These are phyloP conservation scores for Aspergillus latus DNA, from an alignment of 2,329 filamentous ascomycete genomes.

Conservation along the genomic window DNA sequence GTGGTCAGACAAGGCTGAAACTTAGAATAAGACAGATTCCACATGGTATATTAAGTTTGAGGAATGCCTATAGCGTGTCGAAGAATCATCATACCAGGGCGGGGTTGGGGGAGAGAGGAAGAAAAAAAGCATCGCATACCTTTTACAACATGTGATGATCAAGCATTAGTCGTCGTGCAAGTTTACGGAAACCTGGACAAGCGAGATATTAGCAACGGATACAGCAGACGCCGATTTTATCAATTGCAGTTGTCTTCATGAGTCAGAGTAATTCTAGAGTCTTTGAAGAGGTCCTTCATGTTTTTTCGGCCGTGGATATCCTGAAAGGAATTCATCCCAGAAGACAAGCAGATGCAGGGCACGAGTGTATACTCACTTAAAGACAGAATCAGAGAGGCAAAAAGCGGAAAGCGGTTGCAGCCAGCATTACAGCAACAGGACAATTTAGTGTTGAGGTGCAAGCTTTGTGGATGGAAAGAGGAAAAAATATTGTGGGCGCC, in stretches of 20 bases:
- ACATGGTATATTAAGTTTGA: slow-evolving; percentile 64
- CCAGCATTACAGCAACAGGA: slow-evolving; percentile 4
- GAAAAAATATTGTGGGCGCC: slow-evolving; percentile 25
- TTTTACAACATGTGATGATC: slow-evolving; percentile 38
- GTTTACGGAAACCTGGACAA: neutral
- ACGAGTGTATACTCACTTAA: neutral
- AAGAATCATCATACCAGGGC: slow-evolving; percentile 58
- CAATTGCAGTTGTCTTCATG: slow-evolving; percentile 7
- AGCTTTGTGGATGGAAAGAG: slow-evolving; percentile 17
- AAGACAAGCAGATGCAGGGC: neutral
- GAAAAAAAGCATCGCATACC: slow-evolving; percentile 37
- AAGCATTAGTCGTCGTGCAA: neutral
- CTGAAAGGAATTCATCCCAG: slow-evolving; percentile 49
- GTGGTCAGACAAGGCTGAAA: slow-evolving; percentile 69
- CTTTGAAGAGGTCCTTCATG: slow-evolving; percentile 51
- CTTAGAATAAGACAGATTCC: slow-evolving; percentile 62
- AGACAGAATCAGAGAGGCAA: slow-evolving; percentile 1
- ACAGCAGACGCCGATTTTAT: slow-evolving; percentile 10
- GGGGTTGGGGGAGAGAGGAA: slow-evolving; percentile 17
- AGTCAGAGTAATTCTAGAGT: slow-evolving; percentile 61
- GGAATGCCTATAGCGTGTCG: slow-evolving; percentile 67
- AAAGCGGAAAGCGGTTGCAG: neutral
- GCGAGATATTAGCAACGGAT: slow-evolving; percentile 9
- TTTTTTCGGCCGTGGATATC: slow-evolving; percentile 59
- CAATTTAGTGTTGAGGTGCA: slow-evolving; percentile 17